Evolutionary conservation across 2,329 filamentous ascomycete genomes (phyloP), one percentile per base, ranked within the genome.

Genomic region (Aspergillus novofumigatus): DNA sequence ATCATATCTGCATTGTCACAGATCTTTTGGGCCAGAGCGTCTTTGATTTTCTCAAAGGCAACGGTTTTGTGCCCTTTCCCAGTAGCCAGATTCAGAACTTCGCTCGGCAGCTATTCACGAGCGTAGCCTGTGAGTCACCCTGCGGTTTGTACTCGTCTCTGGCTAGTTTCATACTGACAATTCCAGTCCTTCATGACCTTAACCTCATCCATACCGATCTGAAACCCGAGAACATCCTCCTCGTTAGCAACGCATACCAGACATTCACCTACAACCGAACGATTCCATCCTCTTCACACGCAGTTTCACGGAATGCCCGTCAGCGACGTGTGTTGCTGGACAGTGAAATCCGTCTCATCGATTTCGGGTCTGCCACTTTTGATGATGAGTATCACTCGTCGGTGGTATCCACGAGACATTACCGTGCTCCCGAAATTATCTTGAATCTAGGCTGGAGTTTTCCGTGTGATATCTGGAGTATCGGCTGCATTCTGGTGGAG

Each of bases 21-120:
- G 86, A 88, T 70, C 76, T 89, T 17, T 84, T 97, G 32, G 93
- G 93, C 50, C 93, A 97, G 70, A 97, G 93, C 67, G 93, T 99
- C 53, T 99, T 99, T 72, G 94, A 99, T 76, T 99, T 99, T 67
- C 82, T 99, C 50, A 99, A 99, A 78, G 87, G 88, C 69, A 97
- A 97, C 70, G 84, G 86, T 62, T 99, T 99, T 70, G 92, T 96
- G 20, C 94, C 94, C 0, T 99, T 99, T 69, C 94, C 94, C 11
- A 97, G 95, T 80, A 97, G 92, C 64, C 94, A 99, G 75, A 99
- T 99, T 58, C 94, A 97, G 74, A 93, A 86, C 72, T 97, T 99
- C 80, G 94, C 94, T 50, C 86, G 93, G 51, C 94, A 99, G 72
- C 81, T 99, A 17, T 90, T 99, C 60, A 97, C 93, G n/a, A 97